Evolutionary conservation across 2,329 filamentous ascomycete species (phyloP).

Genomic region (Fusarium domesticum): DNA sequence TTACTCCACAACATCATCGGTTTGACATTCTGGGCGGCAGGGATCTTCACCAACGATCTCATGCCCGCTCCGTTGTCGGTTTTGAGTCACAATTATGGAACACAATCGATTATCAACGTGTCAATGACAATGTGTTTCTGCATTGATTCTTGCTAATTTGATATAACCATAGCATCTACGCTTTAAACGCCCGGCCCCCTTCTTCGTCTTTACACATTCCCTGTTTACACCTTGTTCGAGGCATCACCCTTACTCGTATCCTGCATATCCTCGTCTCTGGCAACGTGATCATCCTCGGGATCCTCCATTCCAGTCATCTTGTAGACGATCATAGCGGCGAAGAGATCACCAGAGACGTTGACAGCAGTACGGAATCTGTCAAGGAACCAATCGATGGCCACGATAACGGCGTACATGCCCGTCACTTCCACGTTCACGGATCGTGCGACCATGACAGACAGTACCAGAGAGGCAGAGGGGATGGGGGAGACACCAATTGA

Average conservation of each 20-base stretch:
- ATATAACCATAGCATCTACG: slow-evolving; percentile 1
- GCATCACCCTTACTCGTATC: slow-evolving; percentile 15
- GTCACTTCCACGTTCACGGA: slow-evolving; percentile 45
- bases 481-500: slow-evolving; percentile 55
- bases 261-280: too few relatives aligned
- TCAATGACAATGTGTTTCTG: too few relatives aligned
- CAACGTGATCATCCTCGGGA: slow-evolving; percentile 15
- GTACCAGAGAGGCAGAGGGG: slow-evolving; percentile 49
- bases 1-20: neutral
- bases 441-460: slow-evolving; percentile 50
- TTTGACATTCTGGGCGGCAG: too few relatives aligned
- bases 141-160: neutral
- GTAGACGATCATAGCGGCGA: slow-evolving; percentile 26
- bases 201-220: neutral
- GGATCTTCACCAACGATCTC: too few relatives aligned
- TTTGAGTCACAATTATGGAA: too few relatives aligned
- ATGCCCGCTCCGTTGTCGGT: too few relatives aligned
- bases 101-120: too few relatives aligned
- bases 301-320: slow-evolving; percentile 28
- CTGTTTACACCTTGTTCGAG: slow-evolving; percentile 21
- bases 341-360: slow-evolving; percentile 52
- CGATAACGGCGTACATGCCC: slow-evolving; percentile 50
- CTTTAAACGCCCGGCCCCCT: slow-evolving; percentile 12
- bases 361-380: slow-evolving; percentile 52
- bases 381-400: slow-evolving; percentile 55